phyloP scores from a whole-genome alignment of 441 rosid species.

The Geranium incanum region DNA sequence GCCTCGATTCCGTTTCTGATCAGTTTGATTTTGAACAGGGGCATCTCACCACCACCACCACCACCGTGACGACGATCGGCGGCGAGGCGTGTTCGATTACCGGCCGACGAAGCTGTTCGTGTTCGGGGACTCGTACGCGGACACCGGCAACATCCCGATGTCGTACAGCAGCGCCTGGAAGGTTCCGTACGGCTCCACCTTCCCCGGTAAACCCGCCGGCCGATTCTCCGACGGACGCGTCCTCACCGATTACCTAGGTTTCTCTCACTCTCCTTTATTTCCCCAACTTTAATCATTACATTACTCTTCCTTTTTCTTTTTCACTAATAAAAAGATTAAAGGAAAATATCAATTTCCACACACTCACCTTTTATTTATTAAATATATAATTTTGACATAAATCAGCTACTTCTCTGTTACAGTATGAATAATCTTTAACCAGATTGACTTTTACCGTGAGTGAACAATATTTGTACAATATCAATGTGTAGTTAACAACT shows the following conservation, averaged over 20 bases:
- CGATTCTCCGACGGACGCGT: conserved; percentile 2
- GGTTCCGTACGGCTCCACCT: not conserved
- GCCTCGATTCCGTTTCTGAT: not conserved
- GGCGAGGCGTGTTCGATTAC: not conserved
- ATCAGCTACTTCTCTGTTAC: too few relatives aligned
- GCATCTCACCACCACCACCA: conserved; percentile 2
- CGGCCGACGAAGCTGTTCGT: conserved; percentile 5
- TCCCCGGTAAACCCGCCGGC: conserved; percentile 4
- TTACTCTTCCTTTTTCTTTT: not conserved
- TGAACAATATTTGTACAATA: too few relatives aligned
- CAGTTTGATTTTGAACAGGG: not conserved
- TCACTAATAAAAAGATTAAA: not conserved
- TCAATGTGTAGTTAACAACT: too few relatives aligned
- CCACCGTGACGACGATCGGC: not conserved
- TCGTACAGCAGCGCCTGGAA: not conserved
- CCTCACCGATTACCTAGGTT: not conserved
- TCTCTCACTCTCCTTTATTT: not conserved
- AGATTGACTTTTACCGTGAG: too few relatives aligned
- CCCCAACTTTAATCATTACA: not conserved
- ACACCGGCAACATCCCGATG: not conserved
- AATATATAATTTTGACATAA: too few relatives aligned
- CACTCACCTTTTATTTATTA: not conserved
- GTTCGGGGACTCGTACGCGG: conserved; percentile 6
- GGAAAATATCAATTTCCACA: not conserved
- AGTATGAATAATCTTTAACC: too few relatives aligned